Percentiles rank a stretch among this genome's conserved stretches.
phyloP scores from a whole-genome alignment of 1,284 basidiomycete species.

The Erythrobasidium hasegawianum region DNA sequence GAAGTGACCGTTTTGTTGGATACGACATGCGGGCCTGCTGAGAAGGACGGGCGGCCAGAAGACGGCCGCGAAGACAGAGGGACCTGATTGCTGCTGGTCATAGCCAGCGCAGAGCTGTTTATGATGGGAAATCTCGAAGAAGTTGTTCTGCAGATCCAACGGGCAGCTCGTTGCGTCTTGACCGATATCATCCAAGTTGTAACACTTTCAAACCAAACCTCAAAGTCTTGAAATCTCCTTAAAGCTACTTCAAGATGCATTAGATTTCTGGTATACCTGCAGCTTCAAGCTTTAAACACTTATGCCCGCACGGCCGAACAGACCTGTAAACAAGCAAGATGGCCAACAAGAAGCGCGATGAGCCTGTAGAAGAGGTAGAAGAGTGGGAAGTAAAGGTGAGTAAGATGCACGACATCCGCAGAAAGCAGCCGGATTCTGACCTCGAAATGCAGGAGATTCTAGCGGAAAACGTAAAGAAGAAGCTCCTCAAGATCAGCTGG shows the following conservation, averaged over 20 bases:
- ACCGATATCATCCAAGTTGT: too few relatives aligned
- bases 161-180: too few relatives aligned
- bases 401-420: neutral
- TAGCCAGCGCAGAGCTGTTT: neutral
- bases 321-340: too few relatives aligned
- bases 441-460: conserved; percentile 16
- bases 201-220: too few relatives aligned
- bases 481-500: conserved; percentile 46
- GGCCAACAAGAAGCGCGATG: neutral
- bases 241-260: too few relatives aligned
- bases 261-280: too few relatives aligned
- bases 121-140: neutral
- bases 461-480: conserved; percentile 18
- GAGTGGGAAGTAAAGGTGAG: conserved; percentile 1
- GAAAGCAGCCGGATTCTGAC: neutral
- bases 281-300: too few relatives aligned
- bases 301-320: too few relatives aligned
- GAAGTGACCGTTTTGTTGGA: conserved; percentile 23
- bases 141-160: too few relatives aligned
- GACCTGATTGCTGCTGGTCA: too few relatives aligned
- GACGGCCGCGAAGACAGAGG: neutral
- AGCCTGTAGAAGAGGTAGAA: neutral
- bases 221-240: too few relatives aligned
- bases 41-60: conserved; percentile 19
- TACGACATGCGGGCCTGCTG: conserved; percentile 15